Conservation (phyloP, 345 rosid species). For the Rhodamnia argentea region DNA sequence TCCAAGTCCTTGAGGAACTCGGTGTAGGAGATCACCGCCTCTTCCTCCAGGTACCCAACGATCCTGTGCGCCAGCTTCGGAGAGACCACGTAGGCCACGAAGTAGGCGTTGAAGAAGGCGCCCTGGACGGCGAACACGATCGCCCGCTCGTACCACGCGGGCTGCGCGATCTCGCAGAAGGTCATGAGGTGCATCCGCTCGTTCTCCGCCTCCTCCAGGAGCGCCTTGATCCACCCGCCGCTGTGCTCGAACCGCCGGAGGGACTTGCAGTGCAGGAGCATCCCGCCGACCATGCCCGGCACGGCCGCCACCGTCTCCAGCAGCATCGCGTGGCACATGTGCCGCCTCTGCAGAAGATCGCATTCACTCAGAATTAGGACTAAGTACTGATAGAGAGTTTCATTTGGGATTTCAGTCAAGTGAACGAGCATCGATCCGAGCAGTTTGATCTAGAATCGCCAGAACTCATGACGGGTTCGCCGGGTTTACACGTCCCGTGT, state of each 20-base stretch:
- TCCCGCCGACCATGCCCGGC: conserved; percentile 64
- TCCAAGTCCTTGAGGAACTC: conserved; percentile 51
- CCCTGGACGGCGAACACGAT: conserved; percentile 52
- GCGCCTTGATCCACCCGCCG: conserved; percentile 63
- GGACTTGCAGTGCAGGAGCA: conserved; percentile 54
- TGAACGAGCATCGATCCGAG: neutral
- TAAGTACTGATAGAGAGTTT: neutral
- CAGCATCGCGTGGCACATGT: conserved; percentile 64
- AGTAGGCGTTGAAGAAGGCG: conserved; percentile 47
- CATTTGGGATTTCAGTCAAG: neutral
- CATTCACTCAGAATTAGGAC: neutral
- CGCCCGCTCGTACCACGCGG: conserved; percentile 49
- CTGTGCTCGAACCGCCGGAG: conserved; percentile 49
- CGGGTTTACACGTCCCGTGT: neutral
- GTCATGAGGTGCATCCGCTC: conserved; percentile 70
- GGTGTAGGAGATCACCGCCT: conserved; percentile 47
- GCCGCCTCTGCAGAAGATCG: conserved; percentile 29
- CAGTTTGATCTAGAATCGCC: neutral
- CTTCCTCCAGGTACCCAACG: conserved; percentile 53
- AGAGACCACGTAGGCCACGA: conserved; percentile 32
- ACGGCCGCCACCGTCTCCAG: conserved; percentile 58
- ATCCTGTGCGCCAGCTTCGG: conserved; percentile 58
- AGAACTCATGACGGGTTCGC: neutral
- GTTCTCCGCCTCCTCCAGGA: conserved; percentile 57
- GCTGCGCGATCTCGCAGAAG: conserved; percentile 42